A percentile compares a stretch with the other conserved stretches of the same genome.
phyloP scores from a whole-genome alignment of 2,329 filamentous ascomycete species.

The Herpotrichia juniperi region DNA sequence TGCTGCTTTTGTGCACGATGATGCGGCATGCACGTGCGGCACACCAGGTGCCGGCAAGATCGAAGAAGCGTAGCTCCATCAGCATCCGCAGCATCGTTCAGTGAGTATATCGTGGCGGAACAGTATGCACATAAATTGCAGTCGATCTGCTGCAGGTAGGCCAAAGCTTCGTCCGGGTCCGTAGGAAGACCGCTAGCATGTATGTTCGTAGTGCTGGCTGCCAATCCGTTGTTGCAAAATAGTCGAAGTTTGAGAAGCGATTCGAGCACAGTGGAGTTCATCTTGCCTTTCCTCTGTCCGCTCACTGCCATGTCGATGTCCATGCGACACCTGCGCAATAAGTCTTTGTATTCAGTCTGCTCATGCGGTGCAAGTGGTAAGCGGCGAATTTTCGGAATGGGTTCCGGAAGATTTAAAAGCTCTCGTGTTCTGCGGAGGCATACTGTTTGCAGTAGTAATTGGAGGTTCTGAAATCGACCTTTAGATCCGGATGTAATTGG shows the following conservation, averaged over 20 bases:
- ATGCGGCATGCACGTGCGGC: conserved; percentile 5
- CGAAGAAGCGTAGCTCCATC: conserved; percentile 1
- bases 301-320: conserved; percentile 10
- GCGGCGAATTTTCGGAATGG: conserved; percentile 1
- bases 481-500: neutral
- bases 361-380: conserved; percentile 3
- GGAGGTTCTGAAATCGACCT: conserved; percentile 6
- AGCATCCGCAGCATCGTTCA: conserved; percentile 1
- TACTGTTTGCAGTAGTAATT: conserved; percentile 5
- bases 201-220: neutral
- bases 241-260: conserved; percentile 27
- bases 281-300: conserved; percentile 4
- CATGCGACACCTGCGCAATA: neutral
- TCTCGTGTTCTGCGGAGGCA: conserved; percentile 9
- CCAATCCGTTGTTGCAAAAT: conserved; percentile 28
- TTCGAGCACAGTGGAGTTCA: conserved; percentile 16
- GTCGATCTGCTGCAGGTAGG: conserved; percentile 10
- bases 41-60: conserved; percentile 6
- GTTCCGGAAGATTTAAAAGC: conserved; percentile 6
- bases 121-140: conserved; percentile 10
- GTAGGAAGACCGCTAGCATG: neutral
- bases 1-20: neutral
- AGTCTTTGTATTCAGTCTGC: conserved; percentile 3
- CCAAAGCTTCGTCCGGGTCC: conserved; percentile 10
- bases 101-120: conserved; percentile 4